Evolutionary conservation across 2,329 filamentous ascomycete species (phyloP).

Genomic region (Anthostomella pinea): DNA sequence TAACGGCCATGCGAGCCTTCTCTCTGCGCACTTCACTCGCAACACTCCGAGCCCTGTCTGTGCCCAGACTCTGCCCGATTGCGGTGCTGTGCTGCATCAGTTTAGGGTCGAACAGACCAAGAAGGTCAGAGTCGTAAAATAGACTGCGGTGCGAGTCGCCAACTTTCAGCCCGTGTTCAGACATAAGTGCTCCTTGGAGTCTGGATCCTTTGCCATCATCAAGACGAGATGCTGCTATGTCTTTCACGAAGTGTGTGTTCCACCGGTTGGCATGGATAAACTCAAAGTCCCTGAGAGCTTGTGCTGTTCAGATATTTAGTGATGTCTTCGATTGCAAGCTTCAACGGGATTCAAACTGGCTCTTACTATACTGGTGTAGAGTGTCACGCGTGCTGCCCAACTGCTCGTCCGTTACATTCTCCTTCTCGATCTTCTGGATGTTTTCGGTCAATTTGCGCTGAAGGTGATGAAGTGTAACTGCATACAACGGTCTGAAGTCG

Average conservation of each 20-base stretch:
- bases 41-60: slow-evolving; percentile 5
- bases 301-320: slow-evolving; percentile 4
- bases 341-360: background rate
- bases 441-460: slow-evolving; percentile 6
- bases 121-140: slow-evolving; percentile 8
- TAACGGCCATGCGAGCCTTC: background rate
- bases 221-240: slow-evolving; percentile 10
- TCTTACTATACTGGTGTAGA: slow-evolving; percentile 7
- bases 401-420: slow-evolving; percentile 5
- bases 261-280: slow-evolving; percentile 12
- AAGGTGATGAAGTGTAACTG: slow-evolving; percentile 10
- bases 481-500: slow-evolving; percentile 11
- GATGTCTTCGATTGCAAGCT: background rate
- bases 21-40: slow-evolving; percentile 4
- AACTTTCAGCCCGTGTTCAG: slow-evolving; percentile 5
- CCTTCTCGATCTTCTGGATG: slow-evolving; percentile 4
- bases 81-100: slow-evolving; percentile 11
- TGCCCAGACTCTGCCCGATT: slow-evolving; percentile 8
- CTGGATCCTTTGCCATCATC: slow-evolving; percentile 9
- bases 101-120: slow-evolving; percentile 9
- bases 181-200: slow-evolving; percentile 9
- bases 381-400: slow-evolving; percentile 6
- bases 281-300: slow-evolving; percentile 9
- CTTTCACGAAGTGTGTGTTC: slow-evolving; percentile 12
- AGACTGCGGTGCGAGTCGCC: slow-evolving; percentile 7